These are phyloP conservation scores for Pisolithus albus DNA, from an alignment of 768 basidiomycete species.

Conservation along the genomic window DNA sequence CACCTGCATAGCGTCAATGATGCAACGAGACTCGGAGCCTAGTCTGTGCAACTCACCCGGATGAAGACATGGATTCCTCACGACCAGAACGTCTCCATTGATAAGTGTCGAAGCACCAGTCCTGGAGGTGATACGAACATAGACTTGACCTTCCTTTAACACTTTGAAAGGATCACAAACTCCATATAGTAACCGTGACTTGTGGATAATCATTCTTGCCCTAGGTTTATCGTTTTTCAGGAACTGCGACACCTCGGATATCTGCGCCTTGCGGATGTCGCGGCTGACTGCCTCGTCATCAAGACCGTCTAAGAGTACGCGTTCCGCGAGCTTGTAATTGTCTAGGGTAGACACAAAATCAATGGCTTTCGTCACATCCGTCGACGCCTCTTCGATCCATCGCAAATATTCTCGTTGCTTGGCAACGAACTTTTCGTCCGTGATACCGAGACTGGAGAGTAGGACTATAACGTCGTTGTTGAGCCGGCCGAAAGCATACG, in stretches of 20 bases:
- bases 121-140: slow-evolving; percentile 49
- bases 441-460: slow-evolving; percentile 55
- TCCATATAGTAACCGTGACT: slow-evolving; percentile 57
- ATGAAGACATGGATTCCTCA: slow-evolving; percentile 64
- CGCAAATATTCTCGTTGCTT: slow-evolving; percentile 55
- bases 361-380: slow-evolving; percentile 42
- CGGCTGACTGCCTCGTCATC: slow-evolving; percentile 36
- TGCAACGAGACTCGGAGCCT: not conserved
- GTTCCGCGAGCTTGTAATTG: slow-evolving; percentile 44
- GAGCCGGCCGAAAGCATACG: slow-evolving; percentile 57
- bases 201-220: slow-evolving; percentile 53
- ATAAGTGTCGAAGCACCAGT: slow-evolving; percentile 50
- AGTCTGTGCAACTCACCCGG: slow-evolving; percentile 36
- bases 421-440: slow-evolving; percentile 43
- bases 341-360: slow-evolving; percentile 50
- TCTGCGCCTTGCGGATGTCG: slow-evolving; percentile 40
- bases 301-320: slow-evolving; percentile 48
- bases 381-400: slow-evolving; percentile 49
- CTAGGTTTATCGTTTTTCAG: slow-evolving; percentile 48
- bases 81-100: slow-evolving; percentile 56
- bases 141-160: slow-evolving; percentile 56
- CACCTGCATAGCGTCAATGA: slow-evolving; percentile 33
- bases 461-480: slow-evolving; percentile 68
- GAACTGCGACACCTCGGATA: slow-evolving; percentile 44
- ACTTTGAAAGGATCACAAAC: slow-evolving; percentile 63